Evolutionary conservation across 805 yeast species (phyloP).

Genomic region (Kockiozyma suomiensis): DNA sequence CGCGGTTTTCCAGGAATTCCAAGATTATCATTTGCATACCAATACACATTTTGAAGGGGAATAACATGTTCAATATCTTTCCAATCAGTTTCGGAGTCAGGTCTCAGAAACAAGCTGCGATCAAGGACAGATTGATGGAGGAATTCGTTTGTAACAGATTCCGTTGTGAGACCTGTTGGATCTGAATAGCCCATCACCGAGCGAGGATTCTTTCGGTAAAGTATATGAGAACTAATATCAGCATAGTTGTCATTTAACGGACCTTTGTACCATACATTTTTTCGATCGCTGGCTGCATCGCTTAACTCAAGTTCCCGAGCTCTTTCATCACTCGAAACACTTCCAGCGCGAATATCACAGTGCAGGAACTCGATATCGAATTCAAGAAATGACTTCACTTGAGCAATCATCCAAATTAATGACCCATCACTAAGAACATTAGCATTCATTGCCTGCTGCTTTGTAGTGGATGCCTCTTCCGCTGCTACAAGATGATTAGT

Average conservation of each 20-base stretch:
- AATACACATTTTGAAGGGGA: neutral
- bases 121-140: conserved; percentile 17
- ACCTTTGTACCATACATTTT: conserved; percentile 22
- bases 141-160: neutral
- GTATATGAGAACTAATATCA: neutral
- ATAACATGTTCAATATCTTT: neutral
- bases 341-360: conserved; percentile 3
- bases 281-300: neutral
- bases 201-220: neutral
- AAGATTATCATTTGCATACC: neutral
- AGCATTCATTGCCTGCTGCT: neutral
- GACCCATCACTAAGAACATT: conserved; percentile 28
- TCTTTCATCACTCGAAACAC: neutral
- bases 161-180: neutral
- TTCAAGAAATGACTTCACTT: conserved; percentile 13
- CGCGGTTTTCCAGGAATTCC: neutral
- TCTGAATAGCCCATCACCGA: conserved; percentile 7
- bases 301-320: neutral
- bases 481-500: conserved; percentile 14
- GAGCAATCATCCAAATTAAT: conserved; percentile 26
- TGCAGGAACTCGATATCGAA: conserved; percentile 16
- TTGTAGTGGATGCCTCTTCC: neutral
- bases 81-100: neutral
- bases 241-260: conserved; percentile 16
- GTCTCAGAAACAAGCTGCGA: neutral